Evolutionary conservation across 805 yeast species (phyloP), one percentile per base, ranked within the genome.

Genomic region (Wickerhamiella sergipiensis): DNA sequence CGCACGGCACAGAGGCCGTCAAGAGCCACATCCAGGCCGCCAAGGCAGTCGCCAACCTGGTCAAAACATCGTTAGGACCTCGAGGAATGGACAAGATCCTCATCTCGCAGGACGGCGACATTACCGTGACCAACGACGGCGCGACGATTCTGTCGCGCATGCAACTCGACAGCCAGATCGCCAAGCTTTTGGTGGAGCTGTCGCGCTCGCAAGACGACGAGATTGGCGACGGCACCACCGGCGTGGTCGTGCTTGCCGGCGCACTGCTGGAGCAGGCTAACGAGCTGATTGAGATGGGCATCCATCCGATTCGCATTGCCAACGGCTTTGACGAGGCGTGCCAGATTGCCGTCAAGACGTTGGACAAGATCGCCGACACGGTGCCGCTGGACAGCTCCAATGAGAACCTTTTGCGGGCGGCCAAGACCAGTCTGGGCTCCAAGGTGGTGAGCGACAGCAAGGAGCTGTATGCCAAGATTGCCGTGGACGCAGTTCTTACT

Each of bases 141-240:
- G 98, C 97, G 45, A 94, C 99, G 12, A 94, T 92, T 61, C 71
- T 92, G 59, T 77, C 94, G 8, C 95, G 88, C 65, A 92, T 92
- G 96, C 95, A 92, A 66, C 75, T 92, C 57, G 95, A 88, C 59
- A 89, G 85, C 67, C 95, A 92, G 70, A 88, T 92, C 60, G 99
- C 98, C 58, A 92, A 92, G 69, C 74, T 92, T 54, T 72, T 92
- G 63, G 99, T 92, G 18, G 95, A 94, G 69, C 76, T 92, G 57
- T 84, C 96, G 29, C 85, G 79, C 66, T 85, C 95, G 24, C 98
- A 90, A 73, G 98, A 90, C 67, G 96, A 92, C 66, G 97, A 90
- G 70, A 87, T 90, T 65, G 98, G 98, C 51, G 98, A 90, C 67
- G 98, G 98, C 64, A 92, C 99, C 26, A 92, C 99, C 5, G 97